These are phyloP conservation scores for Alternaria sp. DNA, from an alignment of 2,329 filamentous ascomycete species.

Conservation along the genomic window DNA sequence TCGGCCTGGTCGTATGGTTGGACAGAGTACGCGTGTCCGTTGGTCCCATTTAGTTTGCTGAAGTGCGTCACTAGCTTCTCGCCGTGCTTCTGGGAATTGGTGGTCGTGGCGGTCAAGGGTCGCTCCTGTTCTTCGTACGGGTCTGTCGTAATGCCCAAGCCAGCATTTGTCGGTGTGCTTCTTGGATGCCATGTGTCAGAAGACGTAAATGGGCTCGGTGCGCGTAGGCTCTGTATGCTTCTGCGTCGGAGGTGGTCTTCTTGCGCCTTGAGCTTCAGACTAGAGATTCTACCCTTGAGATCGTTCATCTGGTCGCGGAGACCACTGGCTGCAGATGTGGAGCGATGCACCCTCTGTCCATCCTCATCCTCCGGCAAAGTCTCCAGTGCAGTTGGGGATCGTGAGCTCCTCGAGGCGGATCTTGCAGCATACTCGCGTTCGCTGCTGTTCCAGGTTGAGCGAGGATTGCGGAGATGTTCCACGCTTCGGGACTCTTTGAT, in stretches of 20 bases:
- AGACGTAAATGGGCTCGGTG: slow-evolving; percentile 79
- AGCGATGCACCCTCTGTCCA: slow-evolving; percentile 60
- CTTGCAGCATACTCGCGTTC: slow-evolving; percentile 40
- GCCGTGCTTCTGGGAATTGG: slow-evolving; percentile 24
- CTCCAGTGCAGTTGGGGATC: slow-evolving; percentile 46
- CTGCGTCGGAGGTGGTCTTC: slow-evolving; percentile 79
- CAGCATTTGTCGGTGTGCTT: slow-evolving; percentile 30
- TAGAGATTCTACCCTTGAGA: slow-evolving; percentile 83
- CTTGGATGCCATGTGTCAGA: slow-evolving; percentile 65
- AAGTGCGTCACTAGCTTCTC: slow-evolving; percentile 18
- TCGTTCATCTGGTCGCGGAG: slow-evolving; percentile 86
- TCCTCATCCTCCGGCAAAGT: slow-evolving; percentile 51
- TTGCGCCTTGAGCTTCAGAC: slow-evolving; percentile 75
- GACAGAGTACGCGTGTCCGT: slow-evolving; percentile 1
- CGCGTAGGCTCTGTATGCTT: slow-evolving; percentile 76
- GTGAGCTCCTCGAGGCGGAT: slow-evolving; percentile 49
- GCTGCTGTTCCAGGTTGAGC: slow-evolving; percentile 27
- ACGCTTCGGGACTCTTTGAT: slow-evolving; percentile 49
- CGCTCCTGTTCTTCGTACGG: slow-evolving; percentile 21
- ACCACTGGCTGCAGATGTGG: slow-evolving; percentile 73
- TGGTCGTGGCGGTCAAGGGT: slow-evolving; percentile 17
- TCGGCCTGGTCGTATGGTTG: slow-evolving; percentile 32
- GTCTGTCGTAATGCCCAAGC: slow-evolving; percentile 38
- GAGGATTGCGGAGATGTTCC: slow-evolving; percentile 48
- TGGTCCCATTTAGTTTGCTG: slow-evolving; percentile 1